phyloP scores from a whole-genome alignment of 768 basidiomycete species.

The Suillus tomentosus region DNA sequence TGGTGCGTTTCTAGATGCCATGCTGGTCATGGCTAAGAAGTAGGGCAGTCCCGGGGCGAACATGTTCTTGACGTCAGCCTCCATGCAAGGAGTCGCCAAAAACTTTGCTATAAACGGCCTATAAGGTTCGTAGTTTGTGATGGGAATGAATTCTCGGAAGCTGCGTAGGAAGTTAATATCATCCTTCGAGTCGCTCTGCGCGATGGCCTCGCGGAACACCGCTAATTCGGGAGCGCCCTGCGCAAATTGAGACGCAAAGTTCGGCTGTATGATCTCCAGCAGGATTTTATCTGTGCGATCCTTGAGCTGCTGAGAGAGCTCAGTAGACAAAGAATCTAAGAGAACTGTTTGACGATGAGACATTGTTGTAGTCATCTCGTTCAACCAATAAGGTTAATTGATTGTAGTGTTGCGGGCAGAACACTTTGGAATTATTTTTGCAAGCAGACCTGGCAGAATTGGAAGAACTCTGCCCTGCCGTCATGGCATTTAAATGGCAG shows the following conservation, averaged over 20 bases:
- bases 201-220: constrained; percentile 2
- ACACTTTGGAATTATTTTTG: not conserved
- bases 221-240: not conserved
- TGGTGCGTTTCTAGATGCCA: constrained; percentile 21
- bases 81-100: constrained; percentile 6
- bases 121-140: constrained; percentile 25
- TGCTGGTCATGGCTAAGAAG: constrained; percentile 23
- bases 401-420: not conserved
- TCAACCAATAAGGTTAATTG: not conserved
- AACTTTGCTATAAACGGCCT: constrained; percentile 23
- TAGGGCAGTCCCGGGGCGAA: constrained; percentile 26
- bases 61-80: constrained; percentile 24
- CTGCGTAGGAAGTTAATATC: not conserved
- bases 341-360: not conserved
- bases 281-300: not conserved
- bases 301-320: constrained; percentile 8
- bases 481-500: not conserved
- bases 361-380: not conserved
- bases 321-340: constrained; percentile 4
- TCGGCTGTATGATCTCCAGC: constrained; percentile 5
- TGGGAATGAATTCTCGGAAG: constrained; percentile 22
- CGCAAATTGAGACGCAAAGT: constrained; percentile 7
- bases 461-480: not conserved
- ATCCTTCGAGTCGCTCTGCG: not conserved
- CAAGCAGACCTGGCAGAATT: not conserved